Base-by-base conservation (phyloP, 371 early-diverging fungal species). In the Haplosporangium sp. region DNA sequence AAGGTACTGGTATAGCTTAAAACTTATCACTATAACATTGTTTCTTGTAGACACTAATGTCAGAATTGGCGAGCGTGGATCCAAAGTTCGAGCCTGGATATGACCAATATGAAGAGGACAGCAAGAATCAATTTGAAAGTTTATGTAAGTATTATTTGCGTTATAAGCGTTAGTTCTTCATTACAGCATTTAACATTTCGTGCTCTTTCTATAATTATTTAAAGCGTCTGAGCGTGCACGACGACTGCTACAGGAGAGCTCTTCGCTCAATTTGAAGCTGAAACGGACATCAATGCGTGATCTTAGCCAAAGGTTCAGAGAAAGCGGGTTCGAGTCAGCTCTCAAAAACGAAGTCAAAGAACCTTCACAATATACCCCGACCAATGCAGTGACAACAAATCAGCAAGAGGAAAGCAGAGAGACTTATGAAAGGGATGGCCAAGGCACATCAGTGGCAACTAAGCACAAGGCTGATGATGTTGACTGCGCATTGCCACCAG, bases 201-300 rank as follows among this genome's bases (percentile, higher is more conserved):
- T 11, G 6, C 34, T 15, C 35, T 39, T 50, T 3, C 44, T 20
- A 34, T 11, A 15, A 35, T 34, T 17, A 11, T 8, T 20, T 20
- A 40, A 59, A 78, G 79, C 67, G 4, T 65, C 66, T 9, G 70
- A 69, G 15, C 63, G 67, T 35, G 66, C 79, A 13, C 70, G 62
- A 9, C 65, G 64, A n/a, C 11, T 78, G 38, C 45, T 74, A 35
- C 59, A 74, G 42, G 79, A 78, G 62, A 73, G 78, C 17, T 64
- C 72, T 38, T 65, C 72, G 27, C 55, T 67, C 42, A 61, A 61
- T 17, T 52, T 39, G 61, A 73, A 69, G 60, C 42, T 70, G 79
- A 78, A 78, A 40, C 66, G 79, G 37, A 61, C 69, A 3, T 78
- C 79, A 13, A 45, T 78, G 40, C 74, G 70, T n/a, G 71, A 78